Evolutionary conservation across 805 yeast species (phyloP).

Genomic region (Lachancea dasiensis): DNA sequence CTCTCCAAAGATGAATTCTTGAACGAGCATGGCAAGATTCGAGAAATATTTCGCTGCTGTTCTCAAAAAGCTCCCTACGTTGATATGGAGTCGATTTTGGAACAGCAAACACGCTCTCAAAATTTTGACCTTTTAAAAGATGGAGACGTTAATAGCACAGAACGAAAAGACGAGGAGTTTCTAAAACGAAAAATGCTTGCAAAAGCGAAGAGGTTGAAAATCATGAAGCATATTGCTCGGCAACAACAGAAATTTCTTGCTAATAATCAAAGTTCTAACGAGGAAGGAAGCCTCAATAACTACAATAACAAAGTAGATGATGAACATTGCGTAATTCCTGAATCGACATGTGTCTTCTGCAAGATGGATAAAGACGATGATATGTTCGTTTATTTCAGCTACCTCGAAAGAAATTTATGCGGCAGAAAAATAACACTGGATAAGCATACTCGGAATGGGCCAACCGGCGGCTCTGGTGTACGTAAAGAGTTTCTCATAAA

Average conservation of each 20-base stretch:
- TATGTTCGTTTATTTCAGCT: slow-evolving; percentile 28
- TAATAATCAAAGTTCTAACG: slow-evolving; percentile 35
- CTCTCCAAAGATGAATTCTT: slow-evolving; percentile 38
- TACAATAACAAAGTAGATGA: slow-evolving; percentile 1
- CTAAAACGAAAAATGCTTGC: slow-evolving; percentile 65
- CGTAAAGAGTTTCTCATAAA: too few species aligned
- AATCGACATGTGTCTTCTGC: slow-evolving; percentile 30
- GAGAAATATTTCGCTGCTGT: slow-evolving; percentile 43
- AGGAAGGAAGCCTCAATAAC: slow-evolving; percentile 11
- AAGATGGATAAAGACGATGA: slow-evolving; percentile 28
- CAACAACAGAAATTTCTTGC: slow-evolving; percentile 75
- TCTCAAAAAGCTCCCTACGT: slow-evolving; percentile 26
- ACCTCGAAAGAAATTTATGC: slow-evolving; percentile 25
- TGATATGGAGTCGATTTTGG: slow-evolving; percentile 29
- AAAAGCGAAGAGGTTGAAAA: slow-evolving; percentile 57
- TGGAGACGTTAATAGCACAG: slow-evolving; percentile 22
- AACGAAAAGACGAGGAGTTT: slow-evolving; percentile 35
- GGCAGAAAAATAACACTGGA: slow-evolving; percentile 35
- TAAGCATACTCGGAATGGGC: too few species aligned
- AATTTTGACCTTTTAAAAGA: slow-evolving; percentile 24
- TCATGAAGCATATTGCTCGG: slow-evolving; percentile 71
- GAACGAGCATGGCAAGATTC: slow-evolving; percentile 47
- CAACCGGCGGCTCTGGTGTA: too few species aligned
- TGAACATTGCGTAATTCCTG: slow-evolving; percentile 11
- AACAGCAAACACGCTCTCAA: slow-evolving; percentile 35